Percentiles rank a stretch among this genome's conserved stretches.
These are phyloP conservation scores for Mycena floridula DNA, from an alignment of 768 basidiomycete genomes.

Conservation along the genomic window DNA sequence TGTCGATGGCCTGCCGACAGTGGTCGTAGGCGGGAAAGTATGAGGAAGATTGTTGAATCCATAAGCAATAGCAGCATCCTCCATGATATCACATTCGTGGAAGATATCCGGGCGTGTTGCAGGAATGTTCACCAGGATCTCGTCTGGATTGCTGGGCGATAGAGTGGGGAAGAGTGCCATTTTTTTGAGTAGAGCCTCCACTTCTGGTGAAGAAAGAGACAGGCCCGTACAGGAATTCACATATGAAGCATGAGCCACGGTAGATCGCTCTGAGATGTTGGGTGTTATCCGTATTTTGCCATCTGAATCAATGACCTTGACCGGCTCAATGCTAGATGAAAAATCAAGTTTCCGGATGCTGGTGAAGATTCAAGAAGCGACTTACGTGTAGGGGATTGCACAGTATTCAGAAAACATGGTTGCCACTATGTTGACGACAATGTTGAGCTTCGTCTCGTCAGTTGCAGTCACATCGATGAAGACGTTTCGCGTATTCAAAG, in stretches of 20 bases:
- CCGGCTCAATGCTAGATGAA: constrained; percentile 78
- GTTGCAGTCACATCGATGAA: constrained; percentile 98
- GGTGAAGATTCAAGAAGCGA: too few species aligned
- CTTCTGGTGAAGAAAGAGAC: constrained; percentile 54
- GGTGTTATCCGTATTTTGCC: constrained; percentile 75
- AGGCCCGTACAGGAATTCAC: constrained; percentile 96
- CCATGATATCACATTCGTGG: constrained; percentile 98
- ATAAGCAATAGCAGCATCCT: constrained; percentile 95
- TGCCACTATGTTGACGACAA: constrained; percentile 90
- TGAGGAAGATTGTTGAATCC: constrained; percentile 96
- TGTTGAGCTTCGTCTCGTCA: constrained; percentile 92
- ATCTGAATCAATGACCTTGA: constrained; percentile 75
- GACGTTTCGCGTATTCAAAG: constrained; percentile 85
- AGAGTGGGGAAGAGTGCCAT: constrained; percentile 71
- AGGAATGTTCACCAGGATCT: constrained; percentile 73
- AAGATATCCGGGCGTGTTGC: constrained; percentile 97
- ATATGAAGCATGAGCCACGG: constrained; percentile 78
- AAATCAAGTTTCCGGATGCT: too few species aligned
- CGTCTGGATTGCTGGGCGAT: constrained; percentile 54
- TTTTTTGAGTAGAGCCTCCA: constrained; percentile 66
- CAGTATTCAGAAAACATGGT: constrained; percentile 99
- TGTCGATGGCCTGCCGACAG: constrained; percentile 87
- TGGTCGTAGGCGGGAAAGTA: constrained; percentile 89
- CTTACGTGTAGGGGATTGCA: constrained; percentile 86
- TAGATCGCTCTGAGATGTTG: constrained; percentile 65